Evolutionary conservation across 441 rosid species (phyloP).

Genomic region (Breynia disticha): DNA sequence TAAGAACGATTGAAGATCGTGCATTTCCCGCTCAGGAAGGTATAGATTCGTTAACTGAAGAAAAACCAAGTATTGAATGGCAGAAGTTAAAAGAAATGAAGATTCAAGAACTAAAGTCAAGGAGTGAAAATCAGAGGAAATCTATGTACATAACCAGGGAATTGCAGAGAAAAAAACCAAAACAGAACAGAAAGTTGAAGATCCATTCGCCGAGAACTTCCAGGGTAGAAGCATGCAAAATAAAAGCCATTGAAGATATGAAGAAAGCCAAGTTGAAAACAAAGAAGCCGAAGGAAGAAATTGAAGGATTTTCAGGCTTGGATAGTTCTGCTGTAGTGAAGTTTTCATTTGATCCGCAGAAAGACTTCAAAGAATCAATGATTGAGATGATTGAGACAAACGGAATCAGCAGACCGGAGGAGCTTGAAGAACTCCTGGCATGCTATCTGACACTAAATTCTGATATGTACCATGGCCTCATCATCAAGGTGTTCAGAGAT

Average conservation of each 20-base stretch:
- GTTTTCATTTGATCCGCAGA: constrained; percentile 59
- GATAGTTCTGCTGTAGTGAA: constrained; percentile 74
- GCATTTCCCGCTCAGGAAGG: constrained; percentile 11
- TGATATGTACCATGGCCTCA: constrained; percentile 67
- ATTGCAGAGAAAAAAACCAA: constrained; percentile 32
- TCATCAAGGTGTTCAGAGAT: constrained; percentile 77
- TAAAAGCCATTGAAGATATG: constrained; percentile 54
- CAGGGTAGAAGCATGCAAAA: constrained; percentile 41
- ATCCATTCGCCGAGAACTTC: constrained; percentile 49
- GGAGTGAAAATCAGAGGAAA: constrained; percentile 53
- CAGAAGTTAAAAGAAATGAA: constrained; percentile 33
- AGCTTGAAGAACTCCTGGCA: constrained; percentile 77
- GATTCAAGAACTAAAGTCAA: constrained; percentile 33
- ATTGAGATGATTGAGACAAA: constrained; percentile 77
- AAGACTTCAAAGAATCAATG: constrained; percentile 87
- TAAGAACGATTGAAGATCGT: constrained; percentile 15
- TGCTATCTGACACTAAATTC: constrained; percentile 74
- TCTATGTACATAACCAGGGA: constrained; percentile 58
- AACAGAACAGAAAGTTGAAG: constrained; percentile 39
- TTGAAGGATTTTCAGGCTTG: constrained; percentile 18
- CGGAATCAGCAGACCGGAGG: constrained; percentile 46
- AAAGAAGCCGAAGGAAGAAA: constrained; percentile 28
- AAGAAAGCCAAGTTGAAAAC: constrained; percentile 46
- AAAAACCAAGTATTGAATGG: constrained; percentile 27
- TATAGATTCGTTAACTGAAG: constrained; percentile 6